Percentiles rank a stretch among this genome's conserved stretches.
Conservation (phyloP, 2,329 filamentous ascomycete species). For the Thermomyces lanuginosus region DNA sequence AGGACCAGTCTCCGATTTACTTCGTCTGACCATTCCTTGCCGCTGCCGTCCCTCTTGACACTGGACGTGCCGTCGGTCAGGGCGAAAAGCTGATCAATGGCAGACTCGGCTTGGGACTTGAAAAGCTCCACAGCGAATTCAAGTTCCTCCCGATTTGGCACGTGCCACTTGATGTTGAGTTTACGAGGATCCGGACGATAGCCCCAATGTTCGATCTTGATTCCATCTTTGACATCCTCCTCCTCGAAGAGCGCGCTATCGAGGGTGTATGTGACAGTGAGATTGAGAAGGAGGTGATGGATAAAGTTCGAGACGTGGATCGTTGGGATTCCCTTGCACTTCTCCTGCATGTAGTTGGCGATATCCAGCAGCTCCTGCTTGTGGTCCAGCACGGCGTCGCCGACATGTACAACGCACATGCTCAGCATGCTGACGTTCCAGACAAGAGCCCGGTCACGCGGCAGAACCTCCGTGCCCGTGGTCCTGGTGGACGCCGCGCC, state of each 20-base stretch:
- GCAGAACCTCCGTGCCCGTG: slow-evolving; percentile 81
- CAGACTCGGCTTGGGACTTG: slow-evolving; percentile 62
- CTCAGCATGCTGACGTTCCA: slow-evolving; percentile 96
- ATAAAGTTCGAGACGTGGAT: slow-evolving; percentile 97
- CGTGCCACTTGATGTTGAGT: slow-evolving; percentile 80
- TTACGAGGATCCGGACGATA: slow-evolving; percentile 55
- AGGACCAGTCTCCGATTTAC: slow-evolving; percentile 79
- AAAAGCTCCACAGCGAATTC: slow-evolving; percentile 83
- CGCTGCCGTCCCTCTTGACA: slow-evolving; percentile 81
- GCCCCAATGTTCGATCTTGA: slow-evolving; percentile 73
- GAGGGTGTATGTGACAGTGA: slow-evolving; percentile 85
- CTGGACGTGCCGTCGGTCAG: slow-evolving; percentile 69
- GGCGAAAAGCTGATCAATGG: slow-evolving; percentile 55
- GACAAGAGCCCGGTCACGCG: slow-evolving; percentile 77
- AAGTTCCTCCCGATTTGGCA: slow-evolving; percentile 62
- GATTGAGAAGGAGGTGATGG: slow-evolving; percentile 83
- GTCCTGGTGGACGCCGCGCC: slow-evolving; percentile 88
- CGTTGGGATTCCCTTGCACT: slow-evolving; percentile 81
- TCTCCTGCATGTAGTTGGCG: slow-evolving; percentile 89
- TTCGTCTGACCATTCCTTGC: slow-evolving; percentile 98
- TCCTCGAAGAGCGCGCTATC: slow-evolving; percentile 80
- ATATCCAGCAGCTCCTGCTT: slow-evolving; percentile 80
- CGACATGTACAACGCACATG: slow-evolving; percentile 96
- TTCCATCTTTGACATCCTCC: slow-evolving; percentile 50
- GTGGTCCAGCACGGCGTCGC: slow-evolving; percentile 74